phyloP scores from a whole-genome alignment of 2,329 filamentous ascomycete species.

The Pseudonectria buxi region DNA sequence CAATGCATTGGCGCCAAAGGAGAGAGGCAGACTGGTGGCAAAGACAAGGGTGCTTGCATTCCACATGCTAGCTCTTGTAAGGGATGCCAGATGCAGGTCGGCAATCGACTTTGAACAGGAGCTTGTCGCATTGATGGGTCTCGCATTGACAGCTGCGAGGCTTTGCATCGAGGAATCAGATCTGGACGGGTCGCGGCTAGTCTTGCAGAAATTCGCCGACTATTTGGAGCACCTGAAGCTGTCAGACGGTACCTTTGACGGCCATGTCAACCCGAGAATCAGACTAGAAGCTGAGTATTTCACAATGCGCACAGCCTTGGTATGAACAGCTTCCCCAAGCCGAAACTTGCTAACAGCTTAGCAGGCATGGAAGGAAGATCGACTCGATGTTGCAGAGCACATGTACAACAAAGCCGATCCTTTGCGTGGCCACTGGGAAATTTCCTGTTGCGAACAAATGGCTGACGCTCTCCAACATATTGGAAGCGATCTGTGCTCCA shows the following conservation, averaged over 20 bases:
- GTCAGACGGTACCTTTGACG: neutral
- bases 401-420: constrained; percentile 58
- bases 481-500: constrained; percentile 51
- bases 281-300: constrained; percentile 55
- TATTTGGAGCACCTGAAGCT: constrained; percentile 33
- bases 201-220: constrained; percentile 57
- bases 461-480: constrained; percentile 67
- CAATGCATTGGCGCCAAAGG: constrained; percentile 13
- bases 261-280: constrained; percentile 5
- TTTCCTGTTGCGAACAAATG: constrained; percentile 50
- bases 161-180: constrained; percentile 43
- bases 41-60: constrained; percentile 54
- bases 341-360: constrained; percentile 9
- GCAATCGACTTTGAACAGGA: constrained; percentile 26
- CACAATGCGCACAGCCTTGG: constrained; percentile 59
- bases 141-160: constrained; percentile 61
- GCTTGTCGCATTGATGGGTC: constrained; percentile 53
- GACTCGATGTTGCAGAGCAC: constrained; percentile 70
- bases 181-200: constrained; percentile 49
- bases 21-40: constrained; percentile 27
- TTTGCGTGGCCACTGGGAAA: constrained; percentile 35
- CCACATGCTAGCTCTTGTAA: constrained; percentile 55
- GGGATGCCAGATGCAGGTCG: constrained; percentile 26
- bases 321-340: constrained; percentile 31
- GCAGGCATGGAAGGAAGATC: constrained; percentile 68